These are phyloP conservation scores for Fusarium sterilihyphosum DNA, from an alignment of 2,329 filamentous ascomycete species.

Conservation along the genomic window DNA sequence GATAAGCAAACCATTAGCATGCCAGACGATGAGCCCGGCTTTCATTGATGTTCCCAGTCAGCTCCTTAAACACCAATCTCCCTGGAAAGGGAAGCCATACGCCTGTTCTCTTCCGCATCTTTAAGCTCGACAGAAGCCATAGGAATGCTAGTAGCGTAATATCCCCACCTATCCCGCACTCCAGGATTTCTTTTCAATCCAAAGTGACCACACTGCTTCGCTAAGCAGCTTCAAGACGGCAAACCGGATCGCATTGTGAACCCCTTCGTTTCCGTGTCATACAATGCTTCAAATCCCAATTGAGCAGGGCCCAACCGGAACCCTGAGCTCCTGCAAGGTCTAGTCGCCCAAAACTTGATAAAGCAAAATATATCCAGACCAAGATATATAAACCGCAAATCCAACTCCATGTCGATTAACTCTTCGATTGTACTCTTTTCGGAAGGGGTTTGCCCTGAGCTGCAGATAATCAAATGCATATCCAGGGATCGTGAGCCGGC, in stretches of 20 bases:
- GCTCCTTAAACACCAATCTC: slow-evolving; percentile 36
- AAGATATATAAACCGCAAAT: slow-evolving; percentile 35
- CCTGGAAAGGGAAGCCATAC: slow-evolving; percentile 36
- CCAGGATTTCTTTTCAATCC: slow-evolving; percentile 12
- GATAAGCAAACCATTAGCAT: slow-evolving; percentile 31
- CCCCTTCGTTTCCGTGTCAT: slow-evolving; percentile 23
- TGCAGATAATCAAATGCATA: slow-evolving; percentile 7
- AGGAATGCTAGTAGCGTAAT: slow-evolving; percentile 27
- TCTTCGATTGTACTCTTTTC: slow-evolving; percentile 15
- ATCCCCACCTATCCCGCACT: slow-evolving; percentile 9
- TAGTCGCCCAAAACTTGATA: slow-evolving; percentile 30
- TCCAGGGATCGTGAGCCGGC: slow-evolving; percentile 21
- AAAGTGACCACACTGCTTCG: slow-evolving; percentile 7
- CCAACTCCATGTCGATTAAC: slow-evolving; percentile 17
- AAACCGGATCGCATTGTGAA: slow-evolving; percentile 10
- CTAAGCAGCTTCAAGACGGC: slow-evolving; percentile 15
- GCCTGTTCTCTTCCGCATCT: slow-evolving; percentile 25
- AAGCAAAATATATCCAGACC: slow-evolving; percentile 25
- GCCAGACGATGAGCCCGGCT: slow-evolving; percentile 14
- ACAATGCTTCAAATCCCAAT: slow-evolving; percentile 25
- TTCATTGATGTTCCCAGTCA: slow-evolving; percentile 26
- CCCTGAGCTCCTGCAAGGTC: slow-evolving; percentile 30
- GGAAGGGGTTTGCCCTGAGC: slow-evolving; percentile 13
- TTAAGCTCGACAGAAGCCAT: slow-evolving; percentile 15
- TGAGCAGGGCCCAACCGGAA: slow-evolving; percentile 28